Conservation (phyloP, 2,329 filamentous ascomycete genomes). For the Xenoacremonium recifei region DNA sequence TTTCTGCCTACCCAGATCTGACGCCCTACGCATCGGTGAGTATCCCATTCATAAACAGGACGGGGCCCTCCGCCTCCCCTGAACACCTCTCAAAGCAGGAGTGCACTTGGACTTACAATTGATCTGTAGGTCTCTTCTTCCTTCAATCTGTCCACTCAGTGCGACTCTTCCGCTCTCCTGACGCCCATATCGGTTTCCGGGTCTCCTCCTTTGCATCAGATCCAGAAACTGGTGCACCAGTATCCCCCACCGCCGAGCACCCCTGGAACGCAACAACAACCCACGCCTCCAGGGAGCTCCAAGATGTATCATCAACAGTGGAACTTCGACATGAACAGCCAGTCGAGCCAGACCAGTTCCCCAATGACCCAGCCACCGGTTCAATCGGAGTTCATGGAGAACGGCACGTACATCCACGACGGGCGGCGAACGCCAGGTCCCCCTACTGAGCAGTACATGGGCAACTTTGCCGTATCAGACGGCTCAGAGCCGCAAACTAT, state of each 20-base stretch:
- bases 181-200: slow-evolving; percentile 51
- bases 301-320: slow-evolving; percentile 44
- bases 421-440: slow-evolving; percentile 35
- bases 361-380: slow-evolving; percentile 41
- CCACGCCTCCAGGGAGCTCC: slow-evolving; percentile 47
- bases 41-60: slow-evolving; percentile 8
- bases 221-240: slow-evolving; percentile 38
- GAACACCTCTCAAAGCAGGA: not conserved
- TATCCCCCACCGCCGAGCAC: slow-evolving; percentile 38
- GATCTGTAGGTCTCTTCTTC: slow-evolving; percentile 24
- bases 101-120: slow-evolving; percentile 6
- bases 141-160: slow-evolving; percentile 34
- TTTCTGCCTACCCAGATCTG: slow-evolving; percentile 29
- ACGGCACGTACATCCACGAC: slow-evolving; percentile 35
- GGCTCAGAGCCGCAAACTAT: slow-evolving; percentile 24
- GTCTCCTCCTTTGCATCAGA: slow-evolving; percentile 48
- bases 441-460: slow-evolving; percentile 36
- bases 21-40: slow-evolving; percentile 32
- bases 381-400: slow-evolving; percentile 33
- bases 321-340: slow-evolving; percentile 41
- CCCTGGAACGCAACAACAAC: slow-evolving; percentile 43
- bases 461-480: slow-evolving; percentile 35
- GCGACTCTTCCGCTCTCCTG: slow-evolving; percentile 44
- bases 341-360: slow-evolving; percentile 43
- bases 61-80: slow-evolving; percentile 1